These are phyloP conservation scores for Linnemannia zychae DNA, from an alignment of 192 early-diverging fungal species.

Conservation along the genomic window DNA sequence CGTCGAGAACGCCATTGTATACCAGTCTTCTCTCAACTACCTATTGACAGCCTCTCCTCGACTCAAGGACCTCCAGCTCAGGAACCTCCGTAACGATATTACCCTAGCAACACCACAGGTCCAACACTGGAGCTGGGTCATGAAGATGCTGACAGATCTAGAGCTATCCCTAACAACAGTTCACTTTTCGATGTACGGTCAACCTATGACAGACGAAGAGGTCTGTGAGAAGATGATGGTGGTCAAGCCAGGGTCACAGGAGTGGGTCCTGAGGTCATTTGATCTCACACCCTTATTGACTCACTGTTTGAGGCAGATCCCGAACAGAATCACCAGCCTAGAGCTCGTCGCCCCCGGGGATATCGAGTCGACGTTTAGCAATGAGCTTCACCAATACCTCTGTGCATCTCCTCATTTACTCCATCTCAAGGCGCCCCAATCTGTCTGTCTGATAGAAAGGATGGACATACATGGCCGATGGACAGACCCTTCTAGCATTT, in stretches of 20 bases:
- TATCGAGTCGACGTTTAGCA: neutral
- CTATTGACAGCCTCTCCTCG: neutral
- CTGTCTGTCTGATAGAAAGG: neutral
- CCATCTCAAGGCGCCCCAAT: neutral
- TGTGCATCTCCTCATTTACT: neutral
- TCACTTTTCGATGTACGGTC: neutral
- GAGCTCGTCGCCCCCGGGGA: neutral
- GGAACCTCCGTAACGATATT: neutral
- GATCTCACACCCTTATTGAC: neutral
- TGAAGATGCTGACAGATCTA: neutral
- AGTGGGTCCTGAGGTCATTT: neutral
- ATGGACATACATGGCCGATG: conserved; percentile 1
- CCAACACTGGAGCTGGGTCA: neutral
- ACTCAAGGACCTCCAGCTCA: neutral
- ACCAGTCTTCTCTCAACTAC: neutral
- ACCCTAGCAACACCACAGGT: neutral
- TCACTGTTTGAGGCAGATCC: neutral
- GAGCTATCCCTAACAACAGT: neutral
- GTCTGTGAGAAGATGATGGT: neutral
- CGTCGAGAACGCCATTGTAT: neutral
- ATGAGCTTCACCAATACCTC: neutral
- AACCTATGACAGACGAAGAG: neutral
- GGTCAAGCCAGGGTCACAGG: neutral
- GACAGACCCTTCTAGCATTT: neutral
- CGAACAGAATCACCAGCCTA: neutral